A percentile compares a stretch with the other conserved stretches of the same genome.
These are phyloP conservation scores for Pyropia yezoensis DNA, from an alignment of 23 red algal genomes.

Conservation along the genomic window DNA sequence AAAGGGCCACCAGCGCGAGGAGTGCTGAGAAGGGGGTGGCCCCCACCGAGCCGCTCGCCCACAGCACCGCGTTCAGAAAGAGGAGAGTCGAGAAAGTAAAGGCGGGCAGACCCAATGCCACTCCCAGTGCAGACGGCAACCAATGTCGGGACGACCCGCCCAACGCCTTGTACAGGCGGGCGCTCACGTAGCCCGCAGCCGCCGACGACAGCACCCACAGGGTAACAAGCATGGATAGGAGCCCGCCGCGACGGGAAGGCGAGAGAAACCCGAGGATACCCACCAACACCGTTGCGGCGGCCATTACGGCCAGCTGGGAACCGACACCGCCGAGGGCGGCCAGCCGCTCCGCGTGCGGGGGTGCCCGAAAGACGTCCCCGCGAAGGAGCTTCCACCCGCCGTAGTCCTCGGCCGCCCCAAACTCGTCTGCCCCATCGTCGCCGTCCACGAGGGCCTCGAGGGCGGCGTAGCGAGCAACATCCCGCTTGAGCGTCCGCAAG, in stretches of 20 bases:
- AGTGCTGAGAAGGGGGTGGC: slow-evolving; percentile 78
- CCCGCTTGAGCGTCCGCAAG: slow-evolving; percentile 70
- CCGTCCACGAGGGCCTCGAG: slow-evolving; percentile 12
- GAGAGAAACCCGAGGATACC: slow-evolving; percentile 74
- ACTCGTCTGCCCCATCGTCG: slow-evolving; percentile 54
- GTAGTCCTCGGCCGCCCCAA: slow-evolving; percentile 47
- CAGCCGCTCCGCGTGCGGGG: slow-evolving; percentile 38
- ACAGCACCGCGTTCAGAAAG: slow-evolving; percentile 74
- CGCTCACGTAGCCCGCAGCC: slow-evolving; percentile 61
- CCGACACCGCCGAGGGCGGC: slow-evolving; percentile 75
- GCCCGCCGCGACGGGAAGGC: slow-evolving; percentile 64
- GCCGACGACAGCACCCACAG: slow-evolving; percentile 63
- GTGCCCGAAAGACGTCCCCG: slow-evolving; percentile 91
- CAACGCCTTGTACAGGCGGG: slow-evolving; percentile 66
- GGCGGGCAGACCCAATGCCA: slow-evolving; percentile 67
- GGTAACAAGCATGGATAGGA: slow-evolving; percentile 51
- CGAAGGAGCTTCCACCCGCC: slow-evolving; percentile 86
- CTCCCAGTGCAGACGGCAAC: slow-evolving; percentile 45
- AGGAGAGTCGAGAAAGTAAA: slow-evolving; percentile 68
- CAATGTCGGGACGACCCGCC: slow-evolving; percentile 34
- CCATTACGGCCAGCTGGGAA: slow-evolving; percentile 54
- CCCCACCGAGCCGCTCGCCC: slow-evolving; percentile 58
- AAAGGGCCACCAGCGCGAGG: slow-evolving; percentile 55
- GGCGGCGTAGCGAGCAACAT: slow-evolving; percentile 76
- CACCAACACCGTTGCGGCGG: slow-evolving; percentile 47